Evolutionary conservation across 768 basidiomycete genomes (phyloP).

Genomic region (Suillus alpinus): DNA sequence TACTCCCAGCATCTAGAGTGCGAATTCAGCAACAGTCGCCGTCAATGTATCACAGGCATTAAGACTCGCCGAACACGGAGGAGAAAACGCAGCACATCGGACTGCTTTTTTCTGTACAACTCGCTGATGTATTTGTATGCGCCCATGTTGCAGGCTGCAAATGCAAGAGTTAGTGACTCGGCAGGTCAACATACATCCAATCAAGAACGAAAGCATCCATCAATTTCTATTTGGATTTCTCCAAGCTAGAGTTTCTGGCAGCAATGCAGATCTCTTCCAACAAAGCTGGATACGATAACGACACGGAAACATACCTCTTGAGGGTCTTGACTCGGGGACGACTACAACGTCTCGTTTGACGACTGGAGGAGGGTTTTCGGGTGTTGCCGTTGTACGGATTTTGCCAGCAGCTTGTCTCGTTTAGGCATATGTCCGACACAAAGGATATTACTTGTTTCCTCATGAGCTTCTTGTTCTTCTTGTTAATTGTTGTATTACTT

Average conservation of each 20-base stretch:
- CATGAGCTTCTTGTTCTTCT: background rate
- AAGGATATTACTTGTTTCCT: background rate
- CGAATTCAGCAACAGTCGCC: constrained; percentile 6
- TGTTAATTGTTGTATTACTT: background rate
- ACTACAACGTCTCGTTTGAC: constrained; percentile 3
- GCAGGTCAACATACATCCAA: constrained; percentile 1
- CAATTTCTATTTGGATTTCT: background rate
- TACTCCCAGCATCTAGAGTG: constrained; percentile 90
- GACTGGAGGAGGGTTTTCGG: constrained; percentile 13
- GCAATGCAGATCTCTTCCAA: background rate
- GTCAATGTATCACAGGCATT: background rate
- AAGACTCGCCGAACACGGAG: constrained; percentile 84
- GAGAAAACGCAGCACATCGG: constrained; percentile 95
- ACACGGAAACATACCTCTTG: constrained; percentile 28
- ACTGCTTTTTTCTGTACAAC: constrained; percentile 98
- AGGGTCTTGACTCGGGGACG: constrained; percentile 16
- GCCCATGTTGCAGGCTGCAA: constrained; percentile 66
- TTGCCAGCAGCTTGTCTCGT: constrained; percentile 3
- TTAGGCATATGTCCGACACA: background rate
- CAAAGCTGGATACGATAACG: background rate
- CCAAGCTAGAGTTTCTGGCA: background rate
- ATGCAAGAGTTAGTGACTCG: constrained; percentile 18
- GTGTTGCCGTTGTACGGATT: constrained; percentile 21
- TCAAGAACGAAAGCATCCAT: constrained; percentile 15
- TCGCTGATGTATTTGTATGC: constrained; percentile 97